These are phyloP conservation scores for Aspergillus hiratsukae DNA, from an alignment of 2,329 filamentous ascomycete species.

Conservation along the genomic window DNA sequence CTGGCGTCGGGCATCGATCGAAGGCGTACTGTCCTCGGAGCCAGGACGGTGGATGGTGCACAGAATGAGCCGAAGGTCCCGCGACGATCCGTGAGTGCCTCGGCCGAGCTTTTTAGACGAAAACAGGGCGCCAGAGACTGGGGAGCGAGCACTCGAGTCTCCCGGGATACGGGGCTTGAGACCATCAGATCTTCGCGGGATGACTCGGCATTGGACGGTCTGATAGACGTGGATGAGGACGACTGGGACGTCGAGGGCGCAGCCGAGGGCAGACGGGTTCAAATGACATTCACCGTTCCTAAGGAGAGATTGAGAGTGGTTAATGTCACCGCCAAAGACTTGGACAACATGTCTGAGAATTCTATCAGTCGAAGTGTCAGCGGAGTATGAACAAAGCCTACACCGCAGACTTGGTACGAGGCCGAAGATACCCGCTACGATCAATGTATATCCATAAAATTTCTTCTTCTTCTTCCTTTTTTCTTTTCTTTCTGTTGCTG, in stretches of 20 bases:
- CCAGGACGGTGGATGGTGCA: constrained; percentile 5
- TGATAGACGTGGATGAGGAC: constrained; percentile 26
- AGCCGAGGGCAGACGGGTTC: constrained; percentile 66
- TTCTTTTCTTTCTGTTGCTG: constrained; percentile 2
- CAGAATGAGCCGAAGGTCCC: constrained; percentile 24
- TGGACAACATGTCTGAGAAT: constrained; percentile 27
- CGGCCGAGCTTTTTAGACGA: constrained; percentile 45
- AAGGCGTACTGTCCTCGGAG: constrained; percentile 18
- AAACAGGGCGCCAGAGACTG: constrained; percentile 52
- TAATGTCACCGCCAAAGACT: constrained; percentile 57
- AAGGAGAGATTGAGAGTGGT: constrained; percentile 84
- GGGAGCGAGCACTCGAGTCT: constrained; percentile 37
- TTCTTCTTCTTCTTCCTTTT: constrained; percentile 5
- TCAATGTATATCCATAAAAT: not conserved
- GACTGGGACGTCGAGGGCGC: constrained; percentile 76
- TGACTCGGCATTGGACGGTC: constrained; percentile 23
- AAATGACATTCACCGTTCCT: constrained; percentile 91
- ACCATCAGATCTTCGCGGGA: constrained; percentile 17
- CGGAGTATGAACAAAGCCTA: not conserved
- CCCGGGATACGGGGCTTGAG: constrained; percentile 15
- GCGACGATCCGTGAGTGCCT: constrained; percentile 46
- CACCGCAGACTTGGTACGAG: not conserved
- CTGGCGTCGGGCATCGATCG: constrained; percentile 28
- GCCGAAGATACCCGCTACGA: not conserved
- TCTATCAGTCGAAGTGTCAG: constrained; percentile 24